Conservation (phyloP, 2,329 filamentous ascomycete genomes). For the Apiospora sp. region DNA sequence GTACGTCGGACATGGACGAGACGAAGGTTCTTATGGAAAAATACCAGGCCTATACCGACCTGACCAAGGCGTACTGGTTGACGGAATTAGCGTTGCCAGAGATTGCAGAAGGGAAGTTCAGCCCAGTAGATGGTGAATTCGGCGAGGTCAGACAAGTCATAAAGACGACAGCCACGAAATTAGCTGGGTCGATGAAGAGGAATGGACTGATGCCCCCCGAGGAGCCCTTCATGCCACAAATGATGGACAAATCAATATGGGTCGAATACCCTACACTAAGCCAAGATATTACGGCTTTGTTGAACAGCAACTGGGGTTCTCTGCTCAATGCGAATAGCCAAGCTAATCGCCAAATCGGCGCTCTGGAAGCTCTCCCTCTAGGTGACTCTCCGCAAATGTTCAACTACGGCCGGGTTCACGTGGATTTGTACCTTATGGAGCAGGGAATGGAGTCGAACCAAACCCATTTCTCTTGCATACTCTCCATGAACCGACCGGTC, state of each 20-base stretch:
- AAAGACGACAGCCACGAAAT: slow-evolving; percentile 72
- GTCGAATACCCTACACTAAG: slow-evolving; percentile 77
- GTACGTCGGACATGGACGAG: slow-evolving; percentile 62
- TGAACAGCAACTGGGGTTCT: slow-evolving; percentile 68
- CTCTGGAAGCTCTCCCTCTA: slow-evolving; percentile 76
- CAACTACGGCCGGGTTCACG: slow-evolving; percentile 80
- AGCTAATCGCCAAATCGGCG: slow-evolving; percentile 56
- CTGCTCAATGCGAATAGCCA: slow-evolving; percentile 57
- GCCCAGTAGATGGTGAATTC: slow-evolving; percentile 54
- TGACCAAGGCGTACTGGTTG: slow-evolving; percentile 90
- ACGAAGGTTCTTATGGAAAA: slow-evolving; percentile 62
- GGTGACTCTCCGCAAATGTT: slow-evolving; percentile 79
- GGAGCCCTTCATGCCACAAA: slow-evolving; percentile 74
- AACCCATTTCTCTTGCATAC: slow-evolving; percentile 74
- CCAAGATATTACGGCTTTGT: slow-evolving; percentile 73
- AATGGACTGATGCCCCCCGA: slow-evolving; percentile 80
- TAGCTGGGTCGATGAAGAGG: slow-evolving; percentile 83
- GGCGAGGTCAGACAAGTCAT: slow-evolving; percentile 64
- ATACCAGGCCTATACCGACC: slow-evolving; percentile 83
- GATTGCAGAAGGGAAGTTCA: slow-evolving; percentile 52
- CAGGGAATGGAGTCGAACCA: slow-evolving; percentile 72
- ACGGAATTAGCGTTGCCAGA: slow-evolving; percentile 62
- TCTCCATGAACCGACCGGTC: slow-evolving; percentile 77
- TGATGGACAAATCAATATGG: slow-evolving; percentile 85
- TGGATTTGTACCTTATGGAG: slow-evolving; percentile 78